Evolutionary conservation across 1,284 basidiomycete species (phyloP), one percentile per base, ranked within the genome.

Genomic region (Ustilago loliicola): DNA sequence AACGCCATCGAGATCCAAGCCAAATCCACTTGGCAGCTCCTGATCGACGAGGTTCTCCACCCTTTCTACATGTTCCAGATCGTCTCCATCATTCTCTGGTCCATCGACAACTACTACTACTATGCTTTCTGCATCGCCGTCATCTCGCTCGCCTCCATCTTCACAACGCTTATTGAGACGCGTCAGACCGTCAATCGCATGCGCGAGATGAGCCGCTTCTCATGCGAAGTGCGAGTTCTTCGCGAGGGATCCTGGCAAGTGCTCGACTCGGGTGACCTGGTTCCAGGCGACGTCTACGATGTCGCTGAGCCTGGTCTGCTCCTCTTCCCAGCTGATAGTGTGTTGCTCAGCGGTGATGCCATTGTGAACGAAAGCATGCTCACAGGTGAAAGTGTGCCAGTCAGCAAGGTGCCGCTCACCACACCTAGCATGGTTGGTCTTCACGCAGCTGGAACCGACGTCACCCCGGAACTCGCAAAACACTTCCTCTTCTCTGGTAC

Each of bases 341-440:
- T 98, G 78, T 89, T 98, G 19, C 91, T 99, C 32, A 94, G 93
- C 7, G 96, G 97, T 5, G 97, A 98, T 85, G 95, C 95, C 0
- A 97, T 99, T 74, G 93, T 98, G 65, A 98, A 99, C 86, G 97
- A 99, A 88, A 96, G 94, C 74, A 98, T 98, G 96, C 90, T 99
- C 19, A 98, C 95, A 0, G 95, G 95, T 11, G 96, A 98, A 87
- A 96, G 94, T 80, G 93, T 98, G 0, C 96, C 95, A 0, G 94
- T 98, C 63, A 93, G 92, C 84, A 98, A 98, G 87, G 87, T 90
- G 27, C 92, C 95, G 0, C 89, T 92, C 62, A 78, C 65, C 9
- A 82, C 80, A 29, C 61, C 67, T 1, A 72, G 63, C 40, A 79
- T 86, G 53, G 63, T 61, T 11, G 55, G 71, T 23, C 71, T 85